Evolutionary conservation across 179 eudicot species (phyloP).

Genomic region (Beta corolliflora): DNA sequence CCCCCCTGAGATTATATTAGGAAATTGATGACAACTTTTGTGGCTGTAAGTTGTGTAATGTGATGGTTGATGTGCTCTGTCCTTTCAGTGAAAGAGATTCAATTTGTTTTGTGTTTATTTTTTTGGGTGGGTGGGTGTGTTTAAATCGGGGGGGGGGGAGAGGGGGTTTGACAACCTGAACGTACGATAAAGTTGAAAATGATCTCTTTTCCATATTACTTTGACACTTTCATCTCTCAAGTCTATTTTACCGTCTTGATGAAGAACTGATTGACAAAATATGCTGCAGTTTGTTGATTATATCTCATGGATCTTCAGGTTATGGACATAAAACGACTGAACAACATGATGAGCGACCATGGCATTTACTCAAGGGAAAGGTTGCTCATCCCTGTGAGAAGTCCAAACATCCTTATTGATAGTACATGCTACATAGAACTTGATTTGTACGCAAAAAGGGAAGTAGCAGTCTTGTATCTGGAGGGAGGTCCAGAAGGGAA

Average conservation of each 20-base stretch:
- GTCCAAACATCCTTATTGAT: constrained; percentile 54
- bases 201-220: not conserved
- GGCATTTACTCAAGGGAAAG: constrained; percentile 93
- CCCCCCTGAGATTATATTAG: not conserved
- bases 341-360: constrained; percentile 99
- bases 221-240: not conserved
- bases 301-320: constrained; percentile 47
- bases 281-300: not conserved
- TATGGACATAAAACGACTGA: constrained; percentile 80
- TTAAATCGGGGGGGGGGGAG: no score
- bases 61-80: not conserved
- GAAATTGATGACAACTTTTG: not conserved
- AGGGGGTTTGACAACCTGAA: no score
- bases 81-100: no score
- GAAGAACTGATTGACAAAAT: not conserved
- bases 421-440: constrained; percentile 87
- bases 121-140: no score
- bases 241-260: not conserved
- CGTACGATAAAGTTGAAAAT: not conserved
- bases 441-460: constrained; percentile 84
- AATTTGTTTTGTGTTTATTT: no score
- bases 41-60: not conserved
- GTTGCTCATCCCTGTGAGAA: constrained; percentile 72
- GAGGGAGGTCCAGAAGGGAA: constrained; percentile 58
- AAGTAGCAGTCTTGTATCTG: constrained; percentile 81